Percentiles rank a stretch among this genome's conserved stretches.
Conservation (phyloP, 768 basidiomycete genomes). For the Gymnopilus junonius region DNA sequence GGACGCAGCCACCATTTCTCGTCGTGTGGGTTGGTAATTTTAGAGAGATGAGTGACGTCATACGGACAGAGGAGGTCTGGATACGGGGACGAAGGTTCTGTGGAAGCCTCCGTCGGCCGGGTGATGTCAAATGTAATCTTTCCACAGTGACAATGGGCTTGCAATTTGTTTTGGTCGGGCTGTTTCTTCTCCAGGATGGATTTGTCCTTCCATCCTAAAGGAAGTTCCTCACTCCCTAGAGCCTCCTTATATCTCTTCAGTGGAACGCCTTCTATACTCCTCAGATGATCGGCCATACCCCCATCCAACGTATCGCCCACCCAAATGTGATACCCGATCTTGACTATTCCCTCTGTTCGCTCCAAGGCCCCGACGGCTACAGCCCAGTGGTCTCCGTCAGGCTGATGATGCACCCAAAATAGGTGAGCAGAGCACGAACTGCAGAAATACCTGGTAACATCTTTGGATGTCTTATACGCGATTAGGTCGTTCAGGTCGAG, state of each 20-base stretch:
- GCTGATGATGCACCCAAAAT: slow-evolving; percentile 18
- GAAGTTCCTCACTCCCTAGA: slow-evolving; percentile 21
- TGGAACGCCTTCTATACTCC: slow-evolving; percentile 16
- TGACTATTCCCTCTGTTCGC: slow-evolving; percentile 26
- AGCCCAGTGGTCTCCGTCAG: slow-evolving; percentile 22
- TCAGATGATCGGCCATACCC: slow-evolving; percentile 32
- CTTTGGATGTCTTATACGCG: slow-evolving; percentile 24
- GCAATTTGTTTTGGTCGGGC: slow-evolving; percentile 13
- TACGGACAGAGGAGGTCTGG: slow-evolving; percentile 32
- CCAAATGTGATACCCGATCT: slow-evolving; percentile 27
- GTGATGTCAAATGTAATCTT: slow-evolving; percentile 28
- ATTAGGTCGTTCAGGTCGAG: slow-evolving; percentile 25
- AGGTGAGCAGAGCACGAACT: slow-evolving; percentile 32
- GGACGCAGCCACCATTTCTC: slow-evolving; percentile 36
- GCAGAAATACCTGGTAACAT: slow-evolving; percentile 32
- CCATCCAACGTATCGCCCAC: slow-evolving; percentile 37
- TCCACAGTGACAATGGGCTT: slow-evolving; percentile 32
- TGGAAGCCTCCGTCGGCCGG: slow-evolving; percentile 26
- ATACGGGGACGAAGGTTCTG: slow-evolving; percentile 23
- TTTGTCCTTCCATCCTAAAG: slow-evolving; percentile 25
- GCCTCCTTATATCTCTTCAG: slow-evolving; percentile 24
- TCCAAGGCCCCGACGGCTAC: slow-evolving; percentile 33
- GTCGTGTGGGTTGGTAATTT: slow-evolving; percentile 25
- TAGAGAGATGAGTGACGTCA: slow-evolving; percentile 25
- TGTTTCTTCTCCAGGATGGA: neutral